Base-by-base conservation (phyloP, 768 basidiomycete genomes). In the Amanita rubescens region DNA sequence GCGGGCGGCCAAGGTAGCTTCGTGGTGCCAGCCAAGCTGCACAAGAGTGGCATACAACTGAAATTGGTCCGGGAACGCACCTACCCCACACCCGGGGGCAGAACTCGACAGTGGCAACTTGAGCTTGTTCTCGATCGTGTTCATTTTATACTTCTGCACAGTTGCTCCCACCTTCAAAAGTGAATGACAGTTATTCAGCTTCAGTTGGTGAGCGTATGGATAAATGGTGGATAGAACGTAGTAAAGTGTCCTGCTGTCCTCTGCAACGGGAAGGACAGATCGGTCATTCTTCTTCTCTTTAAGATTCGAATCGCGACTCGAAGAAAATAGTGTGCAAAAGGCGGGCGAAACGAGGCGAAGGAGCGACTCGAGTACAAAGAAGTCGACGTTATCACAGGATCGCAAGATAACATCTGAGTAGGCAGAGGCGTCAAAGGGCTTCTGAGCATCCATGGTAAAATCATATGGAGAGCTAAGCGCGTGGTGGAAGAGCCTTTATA, bases 291-390 rank as follows among this genome's bases (percentile, higher is more conserved):
- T 51, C 38, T 20, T 38, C 7, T 43, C 42, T 15, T 34, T 30
- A 47, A 17, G 44, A 9, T 6, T 9, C 8, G 41, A 25, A 14
- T 46, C 34, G 35, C 62, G 61, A 10, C 65, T 63, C 12, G 65
- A 30, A 1, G 60, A 44, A 42, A 69, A 58, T 67, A 68, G 71
- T 33, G 54, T 59, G 20, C 49, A 51, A 49, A 71, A 71, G 14
- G 69, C 51, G 9, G 67, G 61, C 0, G 72, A 72, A 6, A 62
- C 59, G n/a, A 66, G 38, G 9, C 65, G 55, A 4, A 73, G 59
- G 1, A 71, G 54, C 17, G 49, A 47, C 50, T 63, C 63, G 49
- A 59, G 57, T 22, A 67, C 60, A 20, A 58, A 60, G 55, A 71
- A 70, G 49, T 72, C 61, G 41, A 68, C 45, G 10, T 60, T 57